These are phyloP conservation scores for Martensiomyces pterosporus DNA, from an alignment of 192 early-diverging fungal species.

Conservation along the genomic window DNA sequence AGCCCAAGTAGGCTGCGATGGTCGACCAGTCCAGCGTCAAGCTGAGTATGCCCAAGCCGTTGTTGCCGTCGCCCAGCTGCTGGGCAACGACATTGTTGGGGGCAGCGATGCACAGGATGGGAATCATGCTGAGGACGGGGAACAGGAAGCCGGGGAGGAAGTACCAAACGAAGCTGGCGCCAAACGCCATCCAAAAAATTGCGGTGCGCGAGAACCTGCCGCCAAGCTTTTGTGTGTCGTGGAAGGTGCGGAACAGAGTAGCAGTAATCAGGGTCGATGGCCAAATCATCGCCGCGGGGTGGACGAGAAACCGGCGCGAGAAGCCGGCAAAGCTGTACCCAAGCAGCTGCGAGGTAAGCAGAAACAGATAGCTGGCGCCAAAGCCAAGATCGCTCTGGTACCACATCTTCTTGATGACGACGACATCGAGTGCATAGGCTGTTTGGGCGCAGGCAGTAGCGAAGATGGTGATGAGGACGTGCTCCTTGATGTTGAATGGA, in stretches of 20 bases:
- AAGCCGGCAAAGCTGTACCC: conserved; percentile 59
- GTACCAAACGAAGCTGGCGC: conserved; percentile 23
- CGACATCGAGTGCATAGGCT: conserved; percentile 60
- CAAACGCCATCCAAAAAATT: conserved; percentile 25
- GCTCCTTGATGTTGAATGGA: conserved; percentile 74
- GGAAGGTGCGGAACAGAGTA: conserved; percentile 63
- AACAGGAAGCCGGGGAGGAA: conserved; percentile 56
- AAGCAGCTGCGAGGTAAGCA: conserved; percentile 56
- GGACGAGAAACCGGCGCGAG: conserved; percentile 67
- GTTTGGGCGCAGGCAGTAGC: conserved; percentile 57
- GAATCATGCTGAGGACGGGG: conserved; percentile 53
- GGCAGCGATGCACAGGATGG: conserved; percentile 49
- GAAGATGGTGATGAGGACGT: conserved; percentile 67
- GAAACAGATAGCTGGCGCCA: conserved; percentile 49
- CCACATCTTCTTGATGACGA: conserved; percentile 54
- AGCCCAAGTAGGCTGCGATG: conserved; percentile 34
- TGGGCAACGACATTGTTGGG: conserved; percentile 1
- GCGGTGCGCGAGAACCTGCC: conserved; percentile 28
- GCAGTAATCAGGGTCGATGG: conserved; percentile 62
- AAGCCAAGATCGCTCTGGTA: conserved; percentile 56
- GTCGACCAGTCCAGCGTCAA: conserved; percentile 64
- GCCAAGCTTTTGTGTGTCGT: conserved; percentile 45
- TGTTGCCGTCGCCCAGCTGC: conserved; percentile 5
- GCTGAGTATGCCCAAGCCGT: conserved; percentile 54
- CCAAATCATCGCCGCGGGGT: conserved; percentile 74